A percentile compares a stretch with the other conserved stretches of the same genome.
Conservation (phyloP, 1,284 basidiomycete genomes). For the Phellopilus nigrolimitatus region DNA sequence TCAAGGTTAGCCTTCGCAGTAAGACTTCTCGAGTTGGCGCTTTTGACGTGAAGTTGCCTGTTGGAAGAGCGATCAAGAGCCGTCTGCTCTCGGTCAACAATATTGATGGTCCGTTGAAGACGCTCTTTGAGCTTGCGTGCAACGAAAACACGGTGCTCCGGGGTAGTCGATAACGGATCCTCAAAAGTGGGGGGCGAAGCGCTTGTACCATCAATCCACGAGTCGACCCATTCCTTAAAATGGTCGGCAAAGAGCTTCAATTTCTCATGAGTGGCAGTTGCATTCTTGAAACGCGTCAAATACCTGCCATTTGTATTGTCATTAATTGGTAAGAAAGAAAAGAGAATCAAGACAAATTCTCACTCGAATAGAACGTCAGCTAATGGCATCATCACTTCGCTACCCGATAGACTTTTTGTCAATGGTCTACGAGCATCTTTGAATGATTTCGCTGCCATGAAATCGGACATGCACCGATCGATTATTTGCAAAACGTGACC, state of each 20-base stretch:
- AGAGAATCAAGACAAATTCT: conserved; percentile 23
- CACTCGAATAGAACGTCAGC: conserved; percentile 50
- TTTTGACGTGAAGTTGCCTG: no score
- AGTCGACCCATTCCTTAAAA: conserved; percentile 41
- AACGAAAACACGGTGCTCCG: conserved; percentile 33
- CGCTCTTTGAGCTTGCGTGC: conserved; percentile 36
- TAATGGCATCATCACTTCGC: conserved; percentile 44
- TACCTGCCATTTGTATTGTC: no score
- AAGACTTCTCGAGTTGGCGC: no score
- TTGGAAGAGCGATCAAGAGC: neutral
- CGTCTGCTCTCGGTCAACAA: conserved; percentile 39
- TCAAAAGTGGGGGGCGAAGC: conserved; percentile 33
- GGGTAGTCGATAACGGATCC: conserved; percentile 31
- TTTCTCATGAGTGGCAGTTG: conserved; percentile 41
- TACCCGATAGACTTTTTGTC: no score
- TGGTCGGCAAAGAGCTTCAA: conserved; percentile 37
- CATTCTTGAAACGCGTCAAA: conserved; percentile 56
- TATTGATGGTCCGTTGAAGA: conserved; percentile 40
- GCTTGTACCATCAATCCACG: conserved; percentile 41
- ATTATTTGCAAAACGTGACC: conserved; percentile 40
- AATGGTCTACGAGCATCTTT: conserved; percentile 32
- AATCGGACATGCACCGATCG: conserved; percentile 37
- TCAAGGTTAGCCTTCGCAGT: no score
- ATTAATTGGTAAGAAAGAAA: no score
- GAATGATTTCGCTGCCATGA: conserved; percentile 38